phyloP scores from a whole-genome alignment of 257 asterid genomes.

The Plectranthus barbatus region DNA sequence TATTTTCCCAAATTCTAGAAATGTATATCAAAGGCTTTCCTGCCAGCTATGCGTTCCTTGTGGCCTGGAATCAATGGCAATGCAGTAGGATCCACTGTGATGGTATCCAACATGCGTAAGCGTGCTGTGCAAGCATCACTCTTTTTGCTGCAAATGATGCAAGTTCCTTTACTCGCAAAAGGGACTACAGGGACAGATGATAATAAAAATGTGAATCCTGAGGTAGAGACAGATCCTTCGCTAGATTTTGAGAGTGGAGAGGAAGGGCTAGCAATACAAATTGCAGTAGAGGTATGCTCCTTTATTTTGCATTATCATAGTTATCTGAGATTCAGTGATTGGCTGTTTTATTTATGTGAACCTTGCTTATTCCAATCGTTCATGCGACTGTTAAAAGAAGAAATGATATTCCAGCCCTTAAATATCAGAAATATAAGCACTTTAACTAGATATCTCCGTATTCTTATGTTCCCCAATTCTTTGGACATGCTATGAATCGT shows the following conservation, averaged over 20 bases:
- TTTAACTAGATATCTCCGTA: background rate
- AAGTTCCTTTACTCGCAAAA: conserved; percentile 53
- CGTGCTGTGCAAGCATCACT: conserved; percentile 91
- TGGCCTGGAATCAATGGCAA: conserved; percentile 90
- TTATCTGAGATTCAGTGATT: background rate
- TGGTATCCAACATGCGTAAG: conserved; percentile 77
- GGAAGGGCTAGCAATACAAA: conserved; percentile 87
- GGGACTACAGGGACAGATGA: conserved; percentile 26
- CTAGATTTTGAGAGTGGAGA: conserved; percentile 61
- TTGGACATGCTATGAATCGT: background rate
- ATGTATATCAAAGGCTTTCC: conserved; percentile 66
- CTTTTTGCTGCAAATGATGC: conserved; percentile 95
- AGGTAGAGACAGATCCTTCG: conserved; percentile 23
- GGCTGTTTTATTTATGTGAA: background rate
- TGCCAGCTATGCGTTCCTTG: conserved; percentile 72
- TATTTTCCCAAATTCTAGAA: conserved; percentile 41
- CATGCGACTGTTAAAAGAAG: background rate
- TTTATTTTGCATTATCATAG: background rate
- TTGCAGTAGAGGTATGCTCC: conserved; percentile 69
- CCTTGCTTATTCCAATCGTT: background rate
- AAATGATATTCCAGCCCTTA: background rate
- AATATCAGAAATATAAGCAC: background rate
- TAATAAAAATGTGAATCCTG: conserved; percentile 24
- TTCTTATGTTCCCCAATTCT: background rate
- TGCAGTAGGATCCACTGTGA: conserved; percentile 39